Conservation (phyloP, 192 early-diverging fungal genomes). For the Gigaspora rosea region DNA sequence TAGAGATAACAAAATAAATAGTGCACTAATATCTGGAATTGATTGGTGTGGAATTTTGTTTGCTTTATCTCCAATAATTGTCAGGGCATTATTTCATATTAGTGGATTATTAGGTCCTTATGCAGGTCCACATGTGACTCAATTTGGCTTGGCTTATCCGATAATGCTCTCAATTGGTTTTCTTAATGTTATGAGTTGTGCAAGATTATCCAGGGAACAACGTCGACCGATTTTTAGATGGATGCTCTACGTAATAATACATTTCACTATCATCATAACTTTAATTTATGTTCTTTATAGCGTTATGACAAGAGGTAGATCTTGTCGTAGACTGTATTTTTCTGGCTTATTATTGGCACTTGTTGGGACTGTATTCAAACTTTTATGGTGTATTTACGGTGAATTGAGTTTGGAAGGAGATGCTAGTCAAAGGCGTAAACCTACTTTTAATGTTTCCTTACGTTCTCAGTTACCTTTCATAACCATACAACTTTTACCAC, state of each 20-base stretch:
- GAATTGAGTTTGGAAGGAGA: slow-evolving; percentile 47
- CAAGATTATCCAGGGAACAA: slow-evolving; percentile 38
- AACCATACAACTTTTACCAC: slow-evolving; percentile 32
- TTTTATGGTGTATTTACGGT: slow-evolving; percentile 42
- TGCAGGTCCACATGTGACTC: slow-evolving; percentile 60
- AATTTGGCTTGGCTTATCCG: slow-evolving; percentile 54
- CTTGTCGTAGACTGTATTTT: slow-evolving; percentile 41
- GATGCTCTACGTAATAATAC: slow-evolving; percentile 40
- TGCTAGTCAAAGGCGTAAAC: slow-evolving; percentile 32
- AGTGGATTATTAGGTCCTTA: slow-evolving; percentile 58
- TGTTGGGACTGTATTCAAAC: slow-evolving; percentile 41
- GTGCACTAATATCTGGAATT: slow-evolving; percentile 46
- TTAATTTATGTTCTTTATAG: slow-evolving; percentile 47
- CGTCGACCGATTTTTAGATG: slow-evolving; percentile 34
- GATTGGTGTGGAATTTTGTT: slow-evolving; percentile 53
- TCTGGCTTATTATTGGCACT: slow-evolving; percentile 38
- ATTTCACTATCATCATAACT: slow-evolving; percentile 35
- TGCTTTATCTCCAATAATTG: slow-evolving; percentile 52
- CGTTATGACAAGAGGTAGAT: slow-evolving; percentile 36
- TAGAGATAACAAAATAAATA: slow-evolving; percentile 34
- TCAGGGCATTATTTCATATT: slow-evolving; percentile 49
- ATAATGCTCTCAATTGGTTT: slow-evolving; percentile 53
- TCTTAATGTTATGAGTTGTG: slow-evolving; percentile 44
- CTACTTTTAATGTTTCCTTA: not conserved
- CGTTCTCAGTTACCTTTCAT: not conserved